phyloP scores from a whole-genome alignment of 2,329 filamentous ascomycete genomes.

The Fusarium coffeatum region DNA sequence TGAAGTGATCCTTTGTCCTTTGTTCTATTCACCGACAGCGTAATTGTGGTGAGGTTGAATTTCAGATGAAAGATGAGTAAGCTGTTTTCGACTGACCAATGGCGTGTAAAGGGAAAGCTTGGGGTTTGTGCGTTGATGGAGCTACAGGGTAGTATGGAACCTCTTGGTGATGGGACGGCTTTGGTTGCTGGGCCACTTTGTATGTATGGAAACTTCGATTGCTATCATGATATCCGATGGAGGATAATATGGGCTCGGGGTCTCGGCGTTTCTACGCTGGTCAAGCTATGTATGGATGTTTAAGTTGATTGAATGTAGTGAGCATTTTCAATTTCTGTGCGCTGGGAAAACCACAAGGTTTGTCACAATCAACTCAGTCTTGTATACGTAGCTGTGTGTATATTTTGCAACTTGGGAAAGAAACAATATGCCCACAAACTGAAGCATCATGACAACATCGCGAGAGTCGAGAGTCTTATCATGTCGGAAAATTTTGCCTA shows the following conservation, averaged over 20 bases:
- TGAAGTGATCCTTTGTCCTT: not conserved
- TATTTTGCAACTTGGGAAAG: not conserved
- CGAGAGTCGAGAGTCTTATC: not conserved
- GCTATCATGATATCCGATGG: not conserved
- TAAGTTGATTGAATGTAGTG: not conserved
- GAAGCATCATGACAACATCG: not conserved
- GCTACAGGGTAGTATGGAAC: not conserved
- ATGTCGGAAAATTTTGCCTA: not conserved
- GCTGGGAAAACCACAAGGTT: not conserved
- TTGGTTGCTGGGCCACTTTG: not conserved
- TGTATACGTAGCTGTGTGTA: too few relatives aligned
- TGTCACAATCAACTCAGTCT: too few relatives aligned
- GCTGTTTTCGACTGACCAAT: constrained; percentile 17
- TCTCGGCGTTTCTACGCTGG: not conserved
- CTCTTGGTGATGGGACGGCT: not conserved
- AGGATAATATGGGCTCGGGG: not conserved
- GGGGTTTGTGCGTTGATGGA: not conserved
- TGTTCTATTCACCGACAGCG: not conserved
- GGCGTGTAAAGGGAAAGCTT: constrained; percentile 22
- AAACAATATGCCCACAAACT: not conserved
- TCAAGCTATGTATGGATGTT: not conserved
- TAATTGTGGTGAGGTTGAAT: not conserved
- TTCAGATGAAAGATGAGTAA: constrained; percentile 4
- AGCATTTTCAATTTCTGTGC: not conserved
- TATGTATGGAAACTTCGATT: not conserved